phyloP scores from a whole-genome alignment of 768 basidiomycete species.

The Mycena rebaudengoi region DNA sequence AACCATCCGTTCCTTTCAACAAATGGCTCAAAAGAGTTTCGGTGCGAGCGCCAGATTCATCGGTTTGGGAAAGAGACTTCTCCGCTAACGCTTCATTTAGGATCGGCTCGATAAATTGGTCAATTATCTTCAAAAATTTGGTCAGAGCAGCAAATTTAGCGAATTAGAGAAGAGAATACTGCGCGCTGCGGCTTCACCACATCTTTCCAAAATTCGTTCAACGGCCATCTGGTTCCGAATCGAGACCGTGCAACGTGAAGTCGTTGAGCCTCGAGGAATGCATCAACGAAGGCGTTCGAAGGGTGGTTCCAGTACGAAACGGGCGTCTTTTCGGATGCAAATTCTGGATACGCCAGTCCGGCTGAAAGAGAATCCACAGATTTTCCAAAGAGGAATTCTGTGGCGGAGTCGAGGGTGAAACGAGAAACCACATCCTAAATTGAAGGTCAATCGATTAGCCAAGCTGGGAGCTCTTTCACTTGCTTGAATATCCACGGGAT shows the following conservation, averaged over 20 bases:
- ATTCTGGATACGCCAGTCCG: too few species aligned
- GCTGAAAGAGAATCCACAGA: too few species aligned
- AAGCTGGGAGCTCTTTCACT: too few species aligned
- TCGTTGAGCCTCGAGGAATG: not conserved
- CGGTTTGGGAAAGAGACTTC: conserved; percentile 29
- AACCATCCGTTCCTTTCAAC: conserved; percentile 52
- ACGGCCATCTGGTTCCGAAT: not conserved
- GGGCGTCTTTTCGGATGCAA: too few species aligned
- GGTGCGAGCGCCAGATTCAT: conserved; percentile 27
- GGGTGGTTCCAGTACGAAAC: not conserved
- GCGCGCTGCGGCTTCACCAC: conserved; percentile 1
- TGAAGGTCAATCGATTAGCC: too few species aligned
- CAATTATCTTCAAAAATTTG: conserved; percentile 45
- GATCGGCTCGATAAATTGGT: conserved; percentile 58
- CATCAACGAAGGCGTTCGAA: not conserved
- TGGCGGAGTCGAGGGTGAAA: too few species aligned
- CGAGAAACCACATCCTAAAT: too few species aligned
- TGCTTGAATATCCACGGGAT: conserved; percentile 65
- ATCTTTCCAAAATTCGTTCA: conserved; percentile 15
- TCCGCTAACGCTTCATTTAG: conserved; percentile 50
- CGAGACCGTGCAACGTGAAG: not conserved
- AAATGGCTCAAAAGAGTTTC: conserved; percentile 56
- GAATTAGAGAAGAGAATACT: not conserved
- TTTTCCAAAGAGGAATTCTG: too few species aligned
- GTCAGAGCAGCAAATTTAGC: not conserved